Evolutionary conservation across 2,329 filamentous ascomycete species (phyloP).

Genomic region (Botrytis byssoidea): DNA sequence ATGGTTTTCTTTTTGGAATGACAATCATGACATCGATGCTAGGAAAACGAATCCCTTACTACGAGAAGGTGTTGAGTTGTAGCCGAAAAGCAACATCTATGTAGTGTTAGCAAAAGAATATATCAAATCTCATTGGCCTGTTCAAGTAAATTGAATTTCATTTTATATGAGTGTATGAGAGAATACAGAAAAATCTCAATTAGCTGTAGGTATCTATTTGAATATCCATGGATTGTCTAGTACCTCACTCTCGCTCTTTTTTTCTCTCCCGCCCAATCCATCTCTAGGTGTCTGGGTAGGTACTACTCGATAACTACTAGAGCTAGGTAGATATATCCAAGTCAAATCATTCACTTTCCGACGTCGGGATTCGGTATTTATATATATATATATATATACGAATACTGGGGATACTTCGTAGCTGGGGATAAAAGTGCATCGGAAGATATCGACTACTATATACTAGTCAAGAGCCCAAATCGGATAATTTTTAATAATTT

Average conservation of each 20-base stretch:
- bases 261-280: background rate
- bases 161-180: background rate
- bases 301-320: background rate
- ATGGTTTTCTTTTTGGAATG: background rate
- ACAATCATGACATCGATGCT: background rate
- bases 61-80: background rate
- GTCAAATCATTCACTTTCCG: background rate
- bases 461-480: background rate
- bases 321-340: background rate
- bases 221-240: background rate
- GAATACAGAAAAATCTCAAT: background rate
- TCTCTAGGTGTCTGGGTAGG: background rate
- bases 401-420: background rate
- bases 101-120: background rate
- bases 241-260: background rate
- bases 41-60: background rate
- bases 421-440: background rate
- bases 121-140: background rate
- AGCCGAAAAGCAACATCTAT: background rate
- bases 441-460: background rate
- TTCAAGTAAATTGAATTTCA: background rate
- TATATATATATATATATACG: too few species aligned
- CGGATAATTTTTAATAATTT: background rate
- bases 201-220: background rate
- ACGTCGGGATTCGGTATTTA: background rate